Evolutionary conservation across 129 eudicot genomes (phyloP), one percentile per base, ranked within the genome.

Genomic region (Centella asiatica): DNA sequence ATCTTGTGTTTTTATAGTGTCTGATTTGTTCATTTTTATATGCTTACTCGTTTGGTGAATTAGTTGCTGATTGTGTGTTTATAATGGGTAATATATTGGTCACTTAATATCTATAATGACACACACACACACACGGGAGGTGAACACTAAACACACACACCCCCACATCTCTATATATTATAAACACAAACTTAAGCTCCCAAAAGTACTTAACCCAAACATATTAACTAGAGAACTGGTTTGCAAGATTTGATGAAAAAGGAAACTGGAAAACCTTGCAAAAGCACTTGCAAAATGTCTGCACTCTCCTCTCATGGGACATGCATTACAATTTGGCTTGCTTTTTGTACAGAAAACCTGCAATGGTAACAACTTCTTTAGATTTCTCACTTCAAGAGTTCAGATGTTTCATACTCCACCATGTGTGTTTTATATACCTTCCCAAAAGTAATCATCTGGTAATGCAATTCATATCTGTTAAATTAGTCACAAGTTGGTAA

Each of bases 401-500:
- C 25, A 40, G 34, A 57, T 17, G 6, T 2, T 58, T 39, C 10
- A 57, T 36, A 57, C 27, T 15, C 42, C 40, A 62, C 61, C 49
- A 44, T 25, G 27, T 51, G 53, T 31, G 39, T 40, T 56, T 17
- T 58, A 15, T 26, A 70, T 80, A 85, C 97, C 95, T 90, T 90
- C 61, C 97, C 97, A 75, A 90, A 90, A 29, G 97, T 90, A 39
- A 90, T 90, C 97, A 90, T 83, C 71, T 90, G 97, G 68, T 86
- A 90, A 64, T 90, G 97, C 49, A 90, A 67, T 74, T 90, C 94
- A 57, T 90, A 90, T 76, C 97, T 90, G 83, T 74, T 51, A 75
- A 14, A 46, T 37, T 45, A 51, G 65, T 27, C 57, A 50, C 17
- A 50, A 65, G 62, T 49, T 13, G 49, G 44, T 48, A 39, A 19